These are phyloP conservation scores for Talaromyces pinophilus DNA, from an alignment of 2,329 filamentous ascomycete genomes.

Conservation along the genomic window DNA sequence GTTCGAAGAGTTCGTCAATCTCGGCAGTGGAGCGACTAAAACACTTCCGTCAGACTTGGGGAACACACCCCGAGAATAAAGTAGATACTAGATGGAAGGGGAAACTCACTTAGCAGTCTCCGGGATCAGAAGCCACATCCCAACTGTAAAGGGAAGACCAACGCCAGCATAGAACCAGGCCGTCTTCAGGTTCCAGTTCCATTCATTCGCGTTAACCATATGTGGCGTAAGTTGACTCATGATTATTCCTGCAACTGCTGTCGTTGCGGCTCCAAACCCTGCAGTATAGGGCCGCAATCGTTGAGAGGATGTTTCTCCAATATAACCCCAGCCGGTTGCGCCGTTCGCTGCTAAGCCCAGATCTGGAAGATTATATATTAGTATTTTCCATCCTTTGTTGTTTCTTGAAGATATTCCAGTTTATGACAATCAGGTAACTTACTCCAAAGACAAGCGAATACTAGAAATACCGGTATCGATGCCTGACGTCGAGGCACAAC, in stretches of 20 bases:
- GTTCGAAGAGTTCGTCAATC: constrained; percentile 34
- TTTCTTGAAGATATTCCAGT: background rate
- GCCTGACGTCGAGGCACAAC: background rate
- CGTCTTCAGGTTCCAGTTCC: background rate
- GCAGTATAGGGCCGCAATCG: constrained; percentile 26
- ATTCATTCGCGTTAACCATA: background rate
- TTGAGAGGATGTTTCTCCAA: constrained; percentile 42
- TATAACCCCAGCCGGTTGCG: constrained; percentile 35
- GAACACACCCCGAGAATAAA: background rate
- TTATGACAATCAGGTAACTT: background rate
- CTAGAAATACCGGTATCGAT: background rate
- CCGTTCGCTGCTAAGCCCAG: constrained; percentile 31
- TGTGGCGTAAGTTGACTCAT: constrained; percentile 24
- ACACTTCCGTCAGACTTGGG: background rate
- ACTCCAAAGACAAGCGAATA: background rate
- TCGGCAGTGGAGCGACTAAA: constrained; percentile 24
- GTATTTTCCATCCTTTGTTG: background rate
- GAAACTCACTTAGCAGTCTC: background rate
- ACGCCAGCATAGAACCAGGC: background rate
- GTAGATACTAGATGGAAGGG: background rate
- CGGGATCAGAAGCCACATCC: background rate
- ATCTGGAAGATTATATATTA: background rate
- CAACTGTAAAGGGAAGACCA: background rate
- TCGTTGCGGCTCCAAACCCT: background rate
- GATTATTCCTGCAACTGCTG: background rate